Evolutionary conservation across 805 yeast species (phyloP), one percentile per base, ranked within the genome.

Genomic region (Monosporozyma aerobia): DNA sequence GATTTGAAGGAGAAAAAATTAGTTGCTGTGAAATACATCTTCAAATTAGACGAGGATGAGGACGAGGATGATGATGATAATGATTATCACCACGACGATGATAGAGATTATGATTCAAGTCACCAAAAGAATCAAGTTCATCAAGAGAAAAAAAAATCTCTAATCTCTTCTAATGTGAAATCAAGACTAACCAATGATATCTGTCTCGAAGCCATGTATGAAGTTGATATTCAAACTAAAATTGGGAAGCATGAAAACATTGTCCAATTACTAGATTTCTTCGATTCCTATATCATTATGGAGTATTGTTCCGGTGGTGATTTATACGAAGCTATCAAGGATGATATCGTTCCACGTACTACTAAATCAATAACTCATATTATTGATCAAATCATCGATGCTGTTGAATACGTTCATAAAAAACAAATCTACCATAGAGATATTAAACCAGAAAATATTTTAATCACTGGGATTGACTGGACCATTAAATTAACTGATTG

Each of bases 241-340:
- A 74, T 85, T 41, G 88, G 89, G 1, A 57, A 57, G 53, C 83
- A 81, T 67, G 70, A 70, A 33, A 78, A 82, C 63, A 77, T 85
- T 50, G 81, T 86, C 56, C 78, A 78, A 56, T 64, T 85, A 47
- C 59, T 81, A 37, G 87, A 84, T 55, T 73, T 72, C 53, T 84
- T 85, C 57, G 87, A 83, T 57, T 79, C 87, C n/a, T 77, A 82
- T 45, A 71, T 86, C 56, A 80, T 85, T 25, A 74, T 90, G 72
- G 96, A 89, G 61, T 89, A 84, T 63, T 88, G 96, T 58, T 77
- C 92, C 6, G 80, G 92, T 55, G 97, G 97, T 53, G 97, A 89
- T 65, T 69, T 89, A 47, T 89, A 87, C 63, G 90, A 86, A 60
- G 87, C 90, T 1, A 85, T 86, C 60, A 85, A 81, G 48, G 70